Evolutionary conservation across 371 early-diverging fungal species (phyloP).

Genomic region (Vairimorpha ceranae): DNA sequence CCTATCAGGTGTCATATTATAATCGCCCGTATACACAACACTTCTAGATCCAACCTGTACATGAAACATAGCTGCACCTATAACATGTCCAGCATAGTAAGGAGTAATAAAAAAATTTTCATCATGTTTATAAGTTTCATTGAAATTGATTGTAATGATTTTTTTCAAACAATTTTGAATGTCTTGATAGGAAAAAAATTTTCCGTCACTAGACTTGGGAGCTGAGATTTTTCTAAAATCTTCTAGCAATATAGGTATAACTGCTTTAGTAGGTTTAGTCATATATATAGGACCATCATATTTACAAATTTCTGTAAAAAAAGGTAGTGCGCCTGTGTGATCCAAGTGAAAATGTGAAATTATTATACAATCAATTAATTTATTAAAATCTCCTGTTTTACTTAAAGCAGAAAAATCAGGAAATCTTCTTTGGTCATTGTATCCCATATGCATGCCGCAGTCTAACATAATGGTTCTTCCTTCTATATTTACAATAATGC

Average conservation of each 20-base stretch:
- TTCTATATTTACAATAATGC: slow-evolving; percentile 76
- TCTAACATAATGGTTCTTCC: slow-evolving; percentile 87
- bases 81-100: slow-evolving; percentile 90
- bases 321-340: slow-evolving; percentile 88
- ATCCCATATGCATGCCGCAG: slow-evolving; percentile 94
- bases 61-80: slow-evolving; percentile 93
- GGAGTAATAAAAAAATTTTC: slow-evolving; percentile 66
- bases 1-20: slow-evolving; percentile 87
- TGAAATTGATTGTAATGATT: slow-evolving; percentile 74
- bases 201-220: slow-evolving; percentile 67
- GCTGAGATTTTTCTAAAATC: slow-evolving; percentile 75
- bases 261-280: slow-evolving; percentile 87
- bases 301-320: slow-evolving; percentile 83
- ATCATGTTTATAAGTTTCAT: slow-evolving; percentile 59
- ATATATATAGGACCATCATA: slow-evolving; percentile 86
- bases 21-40: slow-evolving; percentile 89
- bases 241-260: slow-evolving; percentile 78
- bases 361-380: slow-evolving; percentile 75
- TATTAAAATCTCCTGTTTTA: slow-evolving; percentile 72
- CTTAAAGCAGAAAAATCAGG: slow-evolving; percentile 89
- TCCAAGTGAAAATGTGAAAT: slow-evolving; percentile 90
- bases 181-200: slow-evolving; percentile 63
- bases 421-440: slow-evolving; percentile 81
- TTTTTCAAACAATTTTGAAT: slow-evolving; percentile 79
- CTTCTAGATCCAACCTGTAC: slow-evolving; percentile 65